Evolutionary conservation across 2,329 filamentous ascomycete genomes (phyloP), one percentile per base, ranked within the genome.

Genomic region (Didymella exigua): DNA sequence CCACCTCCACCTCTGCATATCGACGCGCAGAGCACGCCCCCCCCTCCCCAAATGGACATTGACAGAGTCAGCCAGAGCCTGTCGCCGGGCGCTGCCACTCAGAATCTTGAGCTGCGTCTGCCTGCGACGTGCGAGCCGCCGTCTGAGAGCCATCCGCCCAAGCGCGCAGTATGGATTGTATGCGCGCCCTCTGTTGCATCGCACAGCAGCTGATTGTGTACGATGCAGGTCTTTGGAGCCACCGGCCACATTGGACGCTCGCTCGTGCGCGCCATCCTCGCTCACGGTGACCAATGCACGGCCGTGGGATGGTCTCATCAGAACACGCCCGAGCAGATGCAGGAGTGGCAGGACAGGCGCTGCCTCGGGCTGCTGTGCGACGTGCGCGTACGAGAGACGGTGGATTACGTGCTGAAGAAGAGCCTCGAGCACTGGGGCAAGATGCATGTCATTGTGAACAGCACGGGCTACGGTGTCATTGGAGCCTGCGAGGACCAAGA

Each of bases 191-290:
- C 50, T 49, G 16, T 23, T 21, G 19, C 16, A n/a, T 21, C 30
- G 24, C 44, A 16, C 41, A 41, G 44, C 50, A 50, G 40, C 31
- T 56, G 13, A 66, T 46, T 11, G 19, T 29, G 29, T 40, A 36
- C 24, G 11, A 18, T 16, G 16, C 44, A 69, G 91, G 82, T 98
- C 49, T 99, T 97, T 76, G 95, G 95, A 43, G 93, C 91, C 43
- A 97, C 93, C n/a, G 95, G 95, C 51, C 95, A 99, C 69, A 96
- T 98, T 82, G 95, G 95, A 55, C 88, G 91, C 47, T 96, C 90
- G 7, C 85, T 98, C 18, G 90, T 93, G 56, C 93, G 95, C 68
- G 86, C 85, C 49, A 91, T 90, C 14, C 82, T 98, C 19, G 81
- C 85, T 14, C 89, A 91, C 65, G 89, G 89, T 64, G 95, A 99